phyloP scores from a whole-genome alignment of 495 filamentous ascomycete species.

The Endocarpon pusillum region DNA sequence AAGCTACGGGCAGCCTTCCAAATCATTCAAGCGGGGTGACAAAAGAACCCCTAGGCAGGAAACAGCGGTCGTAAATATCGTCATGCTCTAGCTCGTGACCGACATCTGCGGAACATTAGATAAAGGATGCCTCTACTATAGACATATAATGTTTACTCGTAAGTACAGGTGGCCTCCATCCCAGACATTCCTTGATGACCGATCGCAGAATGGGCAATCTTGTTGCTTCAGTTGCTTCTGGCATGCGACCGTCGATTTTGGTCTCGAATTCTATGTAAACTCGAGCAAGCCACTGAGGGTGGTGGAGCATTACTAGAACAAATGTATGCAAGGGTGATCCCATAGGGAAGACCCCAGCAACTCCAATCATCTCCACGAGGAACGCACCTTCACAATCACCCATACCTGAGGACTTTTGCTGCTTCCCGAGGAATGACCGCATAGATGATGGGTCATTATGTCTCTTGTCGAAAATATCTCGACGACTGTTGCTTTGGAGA shows the following conservation, averaged over 20 bases:
- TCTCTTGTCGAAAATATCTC: not conserved
- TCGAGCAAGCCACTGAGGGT: constrained; percentile 33
- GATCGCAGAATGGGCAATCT: not conserved
- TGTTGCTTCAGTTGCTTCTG: not conserved
- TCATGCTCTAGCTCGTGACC: not conserved
- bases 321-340: constrained; percentile 19
- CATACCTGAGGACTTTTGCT: constrained; percentile 1
- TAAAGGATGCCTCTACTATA: too few relatives aligned
- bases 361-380: not conserved
- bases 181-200: not conserved
- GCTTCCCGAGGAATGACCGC: not conserved
- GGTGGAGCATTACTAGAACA: constrained; percentile 29
- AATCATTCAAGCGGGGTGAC: constrained; percentile 1
- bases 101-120: too few relatives aligned
- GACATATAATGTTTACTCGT: too few relatives aligned
- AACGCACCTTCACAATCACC: not conserved
- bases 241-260: constrained; percentile 26
- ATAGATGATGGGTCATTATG: not conserved
- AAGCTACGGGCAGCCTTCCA: too few relatives aligned
- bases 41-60: not conserved
- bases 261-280: constrained; percentile 34
- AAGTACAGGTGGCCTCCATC: not conserved
- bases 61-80: not conserved
- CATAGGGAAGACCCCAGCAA: constrained; percentile 3
- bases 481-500: not conserved